Evolutionary conservation across 805 yeast genomes (phyloP).

Genomic region (Kodamaea nitidulidarum): DNA sequence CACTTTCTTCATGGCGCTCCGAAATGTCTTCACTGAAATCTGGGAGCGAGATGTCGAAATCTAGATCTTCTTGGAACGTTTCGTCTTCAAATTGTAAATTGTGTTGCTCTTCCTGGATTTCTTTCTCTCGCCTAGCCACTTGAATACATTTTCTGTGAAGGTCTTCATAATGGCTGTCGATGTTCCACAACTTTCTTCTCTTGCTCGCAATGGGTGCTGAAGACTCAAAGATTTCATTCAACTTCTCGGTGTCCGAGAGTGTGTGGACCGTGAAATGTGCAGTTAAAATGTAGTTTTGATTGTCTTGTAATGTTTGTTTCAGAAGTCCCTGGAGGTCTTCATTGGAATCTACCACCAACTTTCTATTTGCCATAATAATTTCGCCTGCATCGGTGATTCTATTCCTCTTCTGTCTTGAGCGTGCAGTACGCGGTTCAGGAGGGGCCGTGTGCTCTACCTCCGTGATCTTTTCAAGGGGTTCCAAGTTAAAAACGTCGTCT

Average conservation of each 20-base stretch:
- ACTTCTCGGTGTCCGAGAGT: constrained; percentile 29
- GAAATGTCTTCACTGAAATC: constrained; percentile 11
- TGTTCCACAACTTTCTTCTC: constrained; percentile 27
- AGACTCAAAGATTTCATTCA: constrained; percentile 32
- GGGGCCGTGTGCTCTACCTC: constrained; percentile 6
- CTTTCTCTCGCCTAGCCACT: constrained; percentile 21
- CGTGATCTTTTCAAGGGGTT: constrained; percentile 7
- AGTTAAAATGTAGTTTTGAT: constrained; percentile 23
- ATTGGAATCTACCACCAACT: constrained; percentile 41
- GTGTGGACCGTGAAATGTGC: not conserved
- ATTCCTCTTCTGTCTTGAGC: constrained; percentile 26
- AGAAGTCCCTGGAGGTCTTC: constrained; percentile 45
- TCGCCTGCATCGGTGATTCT: constrained; percentile 40
- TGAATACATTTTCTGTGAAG: constrained; percentile 28
- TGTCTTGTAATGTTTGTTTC: constrained; percentile 27
- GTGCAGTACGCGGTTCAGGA: constrained; percentile 25
- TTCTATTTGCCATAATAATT: constrained; percentile 44
- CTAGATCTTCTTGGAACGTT: constrained; percentile 18
- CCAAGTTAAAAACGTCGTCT: constrained; percentile 20
- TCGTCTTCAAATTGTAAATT: constrained; percentile 15
- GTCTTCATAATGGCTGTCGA: constrained; percentile 26
- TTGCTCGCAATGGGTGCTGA: constrained; percentile 27
- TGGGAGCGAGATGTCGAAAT: constrained; percentile 25
- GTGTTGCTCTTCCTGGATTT: constrained; percentile 17
- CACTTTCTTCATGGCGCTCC: constrained; percentile 20